These are phyloP conservation scores for Euphorbia lathyris DNA, from an alignment of 345 rosid species.

Conservation along the genomic window DNA sequence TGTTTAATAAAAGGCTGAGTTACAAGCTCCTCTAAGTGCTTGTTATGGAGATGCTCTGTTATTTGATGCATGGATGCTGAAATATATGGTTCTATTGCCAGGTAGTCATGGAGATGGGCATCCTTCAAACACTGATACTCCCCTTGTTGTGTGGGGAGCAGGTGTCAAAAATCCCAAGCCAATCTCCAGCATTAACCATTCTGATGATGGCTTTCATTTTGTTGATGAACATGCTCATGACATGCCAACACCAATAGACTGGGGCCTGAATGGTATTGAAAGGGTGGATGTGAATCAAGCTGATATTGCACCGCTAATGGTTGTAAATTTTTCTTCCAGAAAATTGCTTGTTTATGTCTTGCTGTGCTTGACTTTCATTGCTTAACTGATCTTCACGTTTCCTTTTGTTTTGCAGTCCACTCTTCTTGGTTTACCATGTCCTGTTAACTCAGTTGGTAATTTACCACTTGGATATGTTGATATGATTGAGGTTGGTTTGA, in stretches of 20 bases:
- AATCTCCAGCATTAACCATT: slow-evolving; percentile 37
- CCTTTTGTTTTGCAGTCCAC: slow-evolving; percentile 57
- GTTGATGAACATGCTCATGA: slow-evolving; percentile 89
- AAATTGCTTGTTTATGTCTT: background rate
- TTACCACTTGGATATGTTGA: slow-evolving; percentile 78
- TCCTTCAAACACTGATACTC: slow-evolving; percentile 90
- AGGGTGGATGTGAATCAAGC: slow-evolving; percentile 98
- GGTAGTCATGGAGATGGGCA: slow-evolving; percentile 99
- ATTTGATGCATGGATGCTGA: slow-evolving; percentile 16
- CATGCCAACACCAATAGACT: slow-evolving; percentile 67
- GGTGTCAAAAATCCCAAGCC: slow-evolving; percentile 73
- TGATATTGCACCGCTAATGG: slow-evolving; percentile 95
- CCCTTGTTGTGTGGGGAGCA: slow-evolving; percentile 98
- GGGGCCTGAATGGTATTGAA: slow-evolving; percentile 81
- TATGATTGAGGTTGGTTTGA: slow-evolving; percentile 61
- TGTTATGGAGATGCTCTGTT: background rate
- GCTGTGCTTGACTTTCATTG: slow-evolving; percentile 8
- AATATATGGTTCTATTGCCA: slow-evolving; percentile 24
- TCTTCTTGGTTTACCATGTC: slow-evolving; percentile 85
- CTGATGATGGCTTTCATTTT: slow-evolving; percentile 55
- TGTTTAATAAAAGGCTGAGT: background rate
- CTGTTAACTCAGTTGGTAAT: slow-evolving; percentile 91
- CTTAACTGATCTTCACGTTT: slow-evolving; percentile 13
- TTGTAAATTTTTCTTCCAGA: slow-evolving; percentile 26
- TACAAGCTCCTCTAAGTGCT: background rate